These are phyloP conservation scores for Suillus tomentosus DNA, from an alignment of 768 basidiomycete genomes.

Conservation along the genomic window DNA sequence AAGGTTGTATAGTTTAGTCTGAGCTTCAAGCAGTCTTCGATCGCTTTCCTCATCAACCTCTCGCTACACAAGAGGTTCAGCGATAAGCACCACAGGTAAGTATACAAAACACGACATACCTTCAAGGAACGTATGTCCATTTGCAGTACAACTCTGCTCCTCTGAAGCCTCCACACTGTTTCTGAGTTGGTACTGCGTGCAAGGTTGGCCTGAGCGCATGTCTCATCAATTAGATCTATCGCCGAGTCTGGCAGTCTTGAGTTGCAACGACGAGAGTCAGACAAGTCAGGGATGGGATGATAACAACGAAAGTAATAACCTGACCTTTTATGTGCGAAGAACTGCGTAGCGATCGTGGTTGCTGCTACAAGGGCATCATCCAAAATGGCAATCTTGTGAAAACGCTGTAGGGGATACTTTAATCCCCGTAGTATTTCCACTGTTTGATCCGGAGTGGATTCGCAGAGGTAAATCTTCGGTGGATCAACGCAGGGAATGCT, in stretches of 20 bases:
- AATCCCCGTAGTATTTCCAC: conserved; percentile 11
- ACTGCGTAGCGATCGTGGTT: conserved; percentile 9
- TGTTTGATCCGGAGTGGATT: conserved; percentile 8
- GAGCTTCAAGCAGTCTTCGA: neutral
- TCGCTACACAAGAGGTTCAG: conserved; percentile 5
- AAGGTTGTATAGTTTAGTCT: neutral
- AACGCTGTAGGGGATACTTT: conserved; percentile 6
- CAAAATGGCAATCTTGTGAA: conserved; percentile 11
- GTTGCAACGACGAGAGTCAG: neutral
- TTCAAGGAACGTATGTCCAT: conserved; percentile 11
- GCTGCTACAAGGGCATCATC: conserved; percentile 12
- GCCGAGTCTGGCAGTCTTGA: conserved; percentile 14
- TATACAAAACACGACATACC: neutral
- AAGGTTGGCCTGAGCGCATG: conserved; percentile 9
- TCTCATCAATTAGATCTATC: conserved; percentile 13
- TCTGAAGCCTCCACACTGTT: conserved; percentile 11
- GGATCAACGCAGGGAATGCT: neutral
- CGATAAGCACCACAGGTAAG: neutral
- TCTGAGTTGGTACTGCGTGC: conserved; percentile 6
- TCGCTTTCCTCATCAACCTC: conserved; percentile 14
- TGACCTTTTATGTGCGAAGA: conserved; percentile 16
- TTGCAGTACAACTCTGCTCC: conserved; percentile 9
- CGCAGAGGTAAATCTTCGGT: conserved; percentile 11
- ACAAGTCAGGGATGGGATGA: neutral
- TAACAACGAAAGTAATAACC: neutral